A percentile compares a stretch with the other conserved stretches of the same genome.
Conservation (phyloP, 805 yeast genomes). For the Starmerella stigmatis region DNA sequence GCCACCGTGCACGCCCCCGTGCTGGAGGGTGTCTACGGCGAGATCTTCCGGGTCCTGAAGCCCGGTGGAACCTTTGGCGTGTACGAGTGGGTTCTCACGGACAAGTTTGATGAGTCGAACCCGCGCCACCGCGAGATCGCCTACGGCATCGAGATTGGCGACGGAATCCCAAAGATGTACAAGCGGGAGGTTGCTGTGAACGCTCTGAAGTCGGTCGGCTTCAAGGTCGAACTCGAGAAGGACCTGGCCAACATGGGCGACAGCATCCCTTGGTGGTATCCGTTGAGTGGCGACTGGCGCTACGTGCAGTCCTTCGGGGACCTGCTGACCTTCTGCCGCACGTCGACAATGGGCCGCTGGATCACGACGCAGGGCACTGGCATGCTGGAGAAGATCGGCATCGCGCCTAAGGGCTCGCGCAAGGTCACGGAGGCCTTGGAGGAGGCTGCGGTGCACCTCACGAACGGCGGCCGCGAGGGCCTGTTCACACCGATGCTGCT, state of each 20-base stretch:
- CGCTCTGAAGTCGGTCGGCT: constrained; percentile 80
- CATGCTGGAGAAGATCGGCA: constrained; percentile 67
- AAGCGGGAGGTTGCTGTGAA: constrained; percentile 70
- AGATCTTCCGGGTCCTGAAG: constrained; percentile 87
- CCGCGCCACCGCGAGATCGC: constrained; percentile 87
- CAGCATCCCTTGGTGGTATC: constrained; percentile 94
- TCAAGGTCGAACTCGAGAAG: constrained; percentile 59
- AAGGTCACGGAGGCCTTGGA: constrained; percentile 89
- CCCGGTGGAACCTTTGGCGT: constrained; percentile 98
- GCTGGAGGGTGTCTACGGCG: constrained; percentile 88
- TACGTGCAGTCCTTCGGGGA: constrained; percentile 72
- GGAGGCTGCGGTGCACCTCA: constrained; percentile 92
- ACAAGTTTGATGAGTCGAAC: constrained; percentile 74
- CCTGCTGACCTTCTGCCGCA: constrained; percentile 74
- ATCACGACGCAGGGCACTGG: constrained; percentile 74
- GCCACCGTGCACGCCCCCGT: constrained; percentile 98
- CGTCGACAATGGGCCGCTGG: constrained; percentile 75
- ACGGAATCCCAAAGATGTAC: constrained; percentile 98
- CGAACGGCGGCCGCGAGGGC: constrained; percentile 80
- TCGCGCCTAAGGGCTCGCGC: constrained; percentile 87
- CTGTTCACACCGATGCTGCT: constrained; percentile 98
- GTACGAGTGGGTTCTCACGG: constrained; percentile 99
- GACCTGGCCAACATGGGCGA: constrained; percentile 80
- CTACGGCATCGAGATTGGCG: constrained; percentile 96
- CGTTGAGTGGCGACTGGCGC: constrained; percentile 88